A percentile compares a stretch with the other conserved stretches of the same genome.
Evolutionary conservation across 768 basidiomycete genomes (phyloP).

Genomic region (Mycena capillaripes): DNA sequence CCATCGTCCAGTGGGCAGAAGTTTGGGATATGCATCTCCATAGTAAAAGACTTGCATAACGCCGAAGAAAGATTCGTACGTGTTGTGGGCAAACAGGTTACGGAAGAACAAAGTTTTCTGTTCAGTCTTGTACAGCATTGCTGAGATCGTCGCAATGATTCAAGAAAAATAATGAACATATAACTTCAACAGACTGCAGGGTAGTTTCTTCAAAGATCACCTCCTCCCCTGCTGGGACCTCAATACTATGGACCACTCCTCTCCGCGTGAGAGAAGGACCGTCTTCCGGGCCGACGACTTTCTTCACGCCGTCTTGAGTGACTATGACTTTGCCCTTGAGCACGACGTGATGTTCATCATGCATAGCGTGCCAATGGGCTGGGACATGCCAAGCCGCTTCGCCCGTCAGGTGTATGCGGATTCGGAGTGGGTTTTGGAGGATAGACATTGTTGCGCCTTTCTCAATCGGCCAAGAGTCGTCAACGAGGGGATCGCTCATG

Average conservation of each 20-base stretch:
- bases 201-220: constrained; percentile 2
- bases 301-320: neutral
- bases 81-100: neutral
- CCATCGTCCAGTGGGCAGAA: neutral
- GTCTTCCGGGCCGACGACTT: neutral
- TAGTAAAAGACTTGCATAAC: constrained; percentile 8
- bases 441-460: neutral
- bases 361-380: constrained; percentile 6
- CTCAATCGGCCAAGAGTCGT: neutral
- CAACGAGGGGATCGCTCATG: too few species aligned
- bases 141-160: neutral
- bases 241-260: constrained; percentile 17
- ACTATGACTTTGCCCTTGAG: neutral
- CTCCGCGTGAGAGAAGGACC: neutral
- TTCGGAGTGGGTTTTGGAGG: constrained; percentile 14
- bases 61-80: neutral
- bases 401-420: constrained; percentile 1
- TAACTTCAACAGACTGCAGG: neutral
- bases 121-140: neutral
- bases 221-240: constrained; percentile 2
- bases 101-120: constrained; percentile 17
- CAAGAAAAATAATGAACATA: neutral
- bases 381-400: constrained; percentile 4
- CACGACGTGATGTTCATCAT: constrained; percentile 8
- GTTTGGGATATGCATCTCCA: constrained; percentile 6